phyloP scores from a whole-genome alignment of 2,329 filamentous ascomycete genomes.

The Penicillium sp. region DNA sequence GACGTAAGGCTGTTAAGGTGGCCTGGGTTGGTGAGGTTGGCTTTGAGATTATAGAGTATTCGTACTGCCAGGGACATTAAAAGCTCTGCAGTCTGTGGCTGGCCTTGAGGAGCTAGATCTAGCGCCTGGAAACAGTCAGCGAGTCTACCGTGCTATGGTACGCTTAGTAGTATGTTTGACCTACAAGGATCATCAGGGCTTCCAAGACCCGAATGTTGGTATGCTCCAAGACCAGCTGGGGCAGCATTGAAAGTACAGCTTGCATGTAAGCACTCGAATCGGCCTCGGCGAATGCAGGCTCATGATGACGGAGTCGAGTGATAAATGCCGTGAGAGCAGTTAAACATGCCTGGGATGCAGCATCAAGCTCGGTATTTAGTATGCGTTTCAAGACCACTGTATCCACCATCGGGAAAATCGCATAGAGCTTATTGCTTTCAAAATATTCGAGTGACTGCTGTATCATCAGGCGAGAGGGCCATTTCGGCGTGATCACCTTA shows the following conservation, averaged over 20 bases:
- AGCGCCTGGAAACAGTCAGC: constrained; percentile 18
- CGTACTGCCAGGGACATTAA: constrained; percentile 32
- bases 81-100: constrained; percentile 29
- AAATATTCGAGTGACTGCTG: constrained; percentile 31
- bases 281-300: constrained; percentile 27
- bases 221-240: constrained; percentile 32
- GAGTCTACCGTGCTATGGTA: background rate
- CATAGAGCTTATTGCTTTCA: constrained; percentile 30
- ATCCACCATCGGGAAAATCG: constrained; percentile 34
- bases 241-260: constrained; percentile 31
- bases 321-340: constrained; percentile 35
- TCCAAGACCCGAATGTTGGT: constrained; percentile 29
- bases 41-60: constrained; percentile 31
- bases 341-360: constrained; percentile 28
- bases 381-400: constrained; percentile 23
- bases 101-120: constrained; percentile 31
- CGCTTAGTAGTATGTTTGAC: background rate
- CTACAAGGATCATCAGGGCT: constrained; percentile 30
- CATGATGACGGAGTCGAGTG: constrained; percentile 32
- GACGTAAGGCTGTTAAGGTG: background rate
- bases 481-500: constrained; percentile 19
- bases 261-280: constrained; percentile 35
- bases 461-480: constrained; percentile 26
- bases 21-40: background rate
- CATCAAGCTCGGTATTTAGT: constrained; percentile 21